Conservation (phyloP, 805 yeast genomes). For the Saccharomyces eubayanus region DNA sequence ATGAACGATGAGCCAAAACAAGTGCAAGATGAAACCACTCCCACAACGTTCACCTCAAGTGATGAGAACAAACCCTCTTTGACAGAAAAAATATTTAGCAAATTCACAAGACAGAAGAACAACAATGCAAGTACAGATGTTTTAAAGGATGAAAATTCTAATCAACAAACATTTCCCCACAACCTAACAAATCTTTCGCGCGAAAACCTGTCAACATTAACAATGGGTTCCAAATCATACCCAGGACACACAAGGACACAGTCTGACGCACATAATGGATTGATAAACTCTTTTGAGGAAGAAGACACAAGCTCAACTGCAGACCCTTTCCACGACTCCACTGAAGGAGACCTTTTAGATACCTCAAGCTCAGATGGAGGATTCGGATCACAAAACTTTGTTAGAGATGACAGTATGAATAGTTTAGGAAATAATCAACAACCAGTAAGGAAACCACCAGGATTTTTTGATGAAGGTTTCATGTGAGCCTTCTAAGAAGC, state of each 20-base stretch:
- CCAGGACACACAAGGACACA: slow-evolving; percentile 24
- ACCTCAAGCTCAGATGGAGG: background rate
- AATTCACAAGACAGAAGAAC: slow-evolving; percentile 2
- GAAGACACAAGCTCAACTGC: slow-evolving; percentile 7
- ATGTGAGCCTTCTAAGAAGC: background rate
- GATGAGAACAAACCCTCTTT: slow-evolving; percentile 16
- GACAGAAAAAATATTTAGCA: slow-evolving; percentile 17
- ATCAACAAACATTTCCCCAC: background rate
- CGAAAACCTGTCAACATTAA: background rate
- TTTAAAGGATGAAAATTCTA: background rate
- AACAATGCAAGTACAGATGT: slow-evolving; percentile 3
- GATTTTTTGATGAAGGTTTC: background rate
- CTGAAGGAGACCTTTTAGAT: background rate
- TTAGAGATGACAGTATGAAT: slow-evolving; percentile 17
- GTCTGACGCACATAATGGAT: slow-evolving; percentile 26
- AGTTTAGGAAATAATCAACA: slow-evolving; percentile 9
- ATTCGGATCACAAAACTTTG: background rate
- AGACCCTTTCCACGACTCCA: background rate
- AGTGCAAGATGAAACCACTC: slow-evolving; percentile 7
- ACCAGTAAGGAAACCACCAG: background rate
- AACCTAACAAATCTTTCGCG: background rate
- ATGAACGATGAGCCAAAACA: slow-evolving; percentile 11
- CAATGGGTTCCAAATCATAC: slow-evolving; percentile 8
- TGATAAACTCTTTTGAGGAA: slow-evolving; percentile 21
- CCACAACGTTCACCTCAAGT: slow-evolving; percentile 8